Conservation (phyloP, 192 early-diverging fungal species). For the Gryganskiella cystojenkinii region DNA sequence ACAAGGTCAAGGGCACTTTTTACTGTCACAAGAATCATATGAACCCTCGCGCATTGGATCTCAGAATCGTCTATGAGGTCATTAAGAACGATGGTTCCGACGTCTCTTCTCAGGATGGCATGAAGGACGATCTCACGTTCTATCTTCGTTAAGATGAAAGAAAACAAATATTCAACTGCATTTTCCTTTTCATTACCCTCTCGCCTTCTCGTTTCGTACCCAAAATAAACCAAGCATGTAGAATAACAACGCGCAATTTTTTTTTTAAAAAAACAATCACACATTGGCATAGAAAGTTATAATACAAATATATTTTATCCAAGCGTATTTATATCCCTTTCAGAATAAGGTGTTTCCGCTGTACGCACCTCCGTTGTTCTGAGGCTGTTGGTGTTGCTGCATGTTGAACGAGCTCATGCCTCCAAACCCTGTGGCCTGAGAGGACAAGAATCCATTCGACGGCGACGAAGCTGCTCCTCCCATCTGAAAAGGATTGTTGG, state of each 20-base stretch:
- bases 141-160: slow-evolving; percentile 45
- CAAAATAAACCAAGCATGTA: too few relatives aligned
- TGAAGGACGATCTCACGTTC: slow-evolving; percentile 41
- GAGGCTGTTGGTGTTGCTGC: slow-evolving; percentile 1
- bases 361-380: slow-evolving; percentile 25
- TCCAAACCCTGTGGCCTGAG: slow-evolving; percentile 41
- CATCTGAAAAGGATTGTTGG: slow-evolving; percentile 43
- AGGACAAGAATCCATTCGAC: slow-evolving; percentile 19
- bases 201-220: neutral
- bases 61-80: slow-evolving; percentile 50
- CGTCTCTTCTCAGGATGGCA: slow-evolving; percentile 2
- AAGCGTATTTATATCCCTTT: neutral
- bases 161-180: neutral
- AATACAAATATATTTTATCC: too few relatives aligned
- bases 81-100: slow-evolving; percentile 1
- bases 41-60: slow-evolving; percentile 46
- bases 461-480: slow-evolving; percentile 1
- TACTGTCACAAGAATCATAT: slow-evolving; percentile 35
- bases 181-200: too few relatives aligned
- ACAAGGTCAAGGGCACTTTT: slow-evolving; percentile 44
- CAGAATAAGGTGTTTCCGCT: slow-evolving; percentile 38
- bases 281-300: too few relatives aligned
- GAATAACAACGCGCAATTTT: too few relatives aligned
- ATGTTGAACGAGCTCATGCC: slow-evolving; percentile 10
- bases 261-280: too few relatives aligned